These are phyloP conservation scores for Fusarium vanettenii DNA, from an alignment of 2,329 filamentous ascomycete species.

Conservation along the genomic window DNA sequence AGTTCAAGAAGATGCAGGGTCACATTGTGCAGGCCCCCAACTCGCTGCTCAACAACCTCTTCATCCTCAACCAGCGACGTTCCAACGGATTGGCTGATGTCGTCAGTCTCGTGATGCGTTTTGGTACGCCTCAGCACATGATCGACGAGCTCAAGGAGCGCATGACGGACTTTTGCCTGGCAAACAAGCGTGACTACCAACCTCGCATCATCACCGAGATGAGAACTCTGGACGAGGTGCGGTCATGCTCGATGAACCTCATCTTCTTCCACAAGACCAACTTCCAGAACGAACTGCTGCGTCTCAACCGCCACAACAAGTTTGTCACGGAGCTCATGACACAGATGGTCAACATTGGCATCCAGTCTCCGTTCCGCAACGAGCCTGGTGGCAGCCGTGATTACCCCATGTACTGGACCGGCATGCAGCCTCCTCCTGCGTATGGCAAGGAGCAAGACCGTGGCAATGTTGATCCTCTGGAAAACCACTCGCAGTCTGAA, in stretches of 20 bases:
- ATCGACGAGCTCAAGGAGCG: conserved; percentile 85
- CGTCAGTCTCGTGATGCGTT: conserved; percentile 85
- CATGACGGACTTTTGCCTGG: conserved; percentile 84
- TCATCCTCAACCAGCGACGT: conserved; percentile 94
- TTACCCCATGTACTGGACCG: conserved; percentile 70
- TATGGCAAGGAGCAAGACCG: conserved; percentile 46
- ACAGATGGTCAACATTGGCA: conserved; percentile 83
- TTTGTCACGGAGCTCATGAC: conserved; percentile 94
- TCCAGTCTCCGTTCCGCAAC: conserved; percentile 76
- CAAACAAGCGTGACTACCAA: conserved; percentile 91
- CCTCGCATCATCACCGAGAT: conserved; percentile 88
- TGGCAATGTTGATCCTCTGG: conserved; percentile 17
- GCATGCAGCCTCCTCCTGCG: conserved; percentile 49
- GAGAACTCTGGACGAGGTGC: conserved; percentile 81
- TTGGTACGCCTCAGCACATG: conserved; percentile 84
- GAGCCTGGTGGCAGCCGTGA: conserved; percentile 77
- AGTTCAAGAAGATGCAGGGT: conserved; percentile 99
- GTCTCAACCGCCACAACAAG: conserved; percentile 90
- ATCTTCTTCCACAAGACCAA: conserved; percentile 98
- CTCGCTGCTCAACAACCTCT: conserved; percentile 90
- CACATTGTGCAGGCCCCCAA: conserved; percentile 97
- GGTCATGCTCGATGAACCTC: conserved; percentile 88
- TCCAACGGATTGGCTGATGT: conserved; percentile 90
- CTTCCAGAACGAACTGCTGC: conserved; percentile 93
- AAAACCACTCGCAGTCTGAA: conserved; percentile 22